Evolutionary conservation across 2,329 filamentous ascomycete species (phyloP).

Genomic region (Pyrenochaeta sp.): DNA sequence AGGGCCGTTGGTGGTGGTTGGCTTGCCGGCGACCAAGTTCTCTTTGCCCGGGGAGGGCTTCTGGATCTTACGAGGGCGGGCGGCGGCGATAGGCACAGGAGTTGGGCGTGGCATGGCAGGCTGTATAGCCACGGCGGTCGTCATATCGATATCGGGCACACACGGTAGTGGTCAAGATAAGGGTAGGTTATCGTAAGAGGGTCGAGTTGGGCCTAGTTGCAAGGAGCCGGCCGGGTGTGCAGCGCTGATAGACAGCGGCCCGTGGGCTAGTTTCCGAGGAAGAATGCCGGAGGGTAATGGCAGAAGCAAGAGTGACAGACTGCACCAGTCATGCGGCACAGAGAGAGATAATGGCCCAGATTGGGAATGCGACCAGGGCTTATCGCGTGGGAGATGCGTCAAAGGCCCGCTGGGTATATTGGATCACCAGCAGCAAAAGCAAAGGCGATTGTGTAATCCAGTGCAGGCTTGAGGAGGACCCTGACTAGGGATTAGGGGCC

Average conservation of each 20-base stretch:
- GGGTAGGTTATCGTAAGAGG: slow-evolving; percentile 28
- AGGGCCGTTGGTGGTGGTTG: slow-evolving; percentile 41
- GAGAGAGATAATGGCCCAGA: slow-evolving; percentile 34
- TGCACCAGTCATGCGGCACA: slow-evolving; percentile 40
- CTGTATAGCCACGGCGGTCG: slow-evolving; percentile 58
- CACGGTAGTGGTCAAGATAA: slow-evolving; percentile 36
- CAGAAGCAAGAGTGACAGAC: slow-evolving; percentile 23
- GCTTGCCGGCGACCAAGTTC: slow-evolving; percentile 50
- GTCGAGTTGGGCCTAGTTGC: slow-evolving; percentile 24
- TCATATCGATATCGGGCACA: slow-evolving; percentile 49
- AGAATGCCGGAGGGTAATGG: slow-evolving; percentile 21
- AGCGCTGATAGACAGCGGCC: slow-evolving; percentile 34
- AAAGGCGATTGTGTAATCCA: slow-evolving; percentile 30
- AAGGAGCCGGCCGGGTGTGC: slow-evolving; percentile 29
- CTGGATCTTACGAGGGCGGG: slow-evolving; percentile 51
- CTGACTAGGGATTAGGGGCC: slow-evolving; percentile 42
- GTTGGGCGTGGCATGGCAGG: slow-evolving; percentile 54
- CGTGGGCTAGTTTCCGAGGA: slow-evolving; percentile 39
- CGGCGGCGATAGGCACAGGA: slow-evolving; percentile 55
- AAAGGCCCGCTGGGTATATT: slow-evolving; percentile 31
- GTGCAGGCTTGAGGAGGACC: slow-evolving; percentile 10
- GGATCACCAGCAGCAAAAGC: slow-evolving; percentile 24
- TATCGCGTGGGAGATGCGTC: slow-evolving; percentile 48
- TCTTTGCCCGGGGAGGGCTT: slow-evolving; percentile 53
- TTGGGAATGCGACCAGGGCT: slow-evolving; percentile 38